Evolutionary conservation across 1,284 basidiomycete species (phyloP), one percentile per base, ranked within the genome.

Genomic region (Pholiota adiposa): DNA sequence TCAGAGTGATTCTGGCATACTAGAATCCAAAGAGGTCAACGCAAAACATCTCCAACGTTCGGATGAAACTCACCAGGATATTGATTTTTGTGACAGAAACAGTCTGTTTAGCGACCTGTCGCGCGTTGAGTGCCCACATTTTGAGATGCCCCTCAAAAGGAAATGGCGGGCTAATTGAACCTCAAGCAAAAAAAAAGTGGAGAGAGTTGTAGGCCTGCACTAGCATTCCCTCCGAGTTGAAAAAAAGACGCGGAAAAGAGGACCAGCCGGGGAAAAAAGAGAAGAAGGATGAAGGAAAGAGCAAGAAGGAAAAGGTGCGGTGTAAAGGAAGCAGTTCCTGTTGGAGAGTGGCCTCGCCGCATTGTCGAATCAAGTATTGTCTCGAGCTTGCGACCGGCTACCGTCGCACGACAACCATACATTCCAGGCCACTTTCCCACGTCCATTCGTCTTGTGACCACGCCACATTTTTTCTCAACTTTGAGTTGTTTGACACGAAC

Each of bases 1-100:
- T 63, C 21, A 63, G 41, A 11, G 64, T 63, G 27, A 65, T 57
- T 27, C 59, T 58, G 23, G 62, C 61, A 25, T 65, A 65, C 64
- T 65, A 25, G 7, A 25, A 16, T 36, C 18, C 12, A 11, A 40
- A 4, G 25, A 27, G 25, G 40, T 41, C 41, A 31, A 38, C 6
- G 2, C 14, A 44, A 7, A 4, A 34, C n/a, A 36, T 36, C 23
- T 19, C 23, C 23, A 11, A 27, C 8, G n/a, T 16, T 9, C 33
- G 1, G 31, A 36, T 29, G 11, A 16, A 21, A 48, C 65, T 52
- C 52, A 64, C 65, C 29, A 66, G 43, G 16, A 66, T 25, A 38
- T 51, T 62, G n/a, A 64, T 52, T 59, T 55, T 56, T 8, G 59
- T 58, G n/a, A 58, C 40, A 2, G 61, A 64, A 18, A 64, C 55